phyloP scores from a whole-genome alignment of 257 asterid species.

The Echium plantagineum region DNA sequence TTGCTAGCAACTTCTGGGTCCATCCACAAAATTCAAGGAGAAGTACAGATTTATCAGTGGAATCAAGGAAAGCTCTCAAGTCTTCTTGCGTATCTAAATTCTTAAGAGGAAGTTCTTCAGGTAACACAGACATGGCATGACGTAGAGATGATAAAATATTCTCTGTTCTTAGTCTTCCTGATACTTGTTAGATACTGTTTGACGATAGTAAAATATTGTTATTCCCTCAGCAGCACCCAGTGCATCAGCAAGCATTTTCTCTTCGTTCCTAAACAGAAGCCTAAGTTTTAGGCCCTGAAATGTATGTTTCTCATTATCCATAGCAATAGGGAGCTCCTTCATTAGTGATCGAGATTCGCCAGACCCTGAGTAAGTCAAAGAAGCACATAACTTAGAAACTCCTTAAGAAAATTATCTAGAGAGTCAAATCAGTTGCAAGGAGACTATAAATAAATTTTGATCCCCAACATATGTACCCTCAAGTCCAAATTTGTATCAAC shows the following conservation, averaged over 20 bases:
- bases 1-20: conserved; percentile 52
- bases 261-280: conserved; percentile 57
- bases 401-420: neutral
- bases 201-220: conserved; percentile 48
- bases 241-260: conserved; percentile 66
- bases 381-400: conserved; percentile 1
- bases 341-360: conserved; percentile 80
- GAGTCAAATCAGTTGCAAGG: neutral
- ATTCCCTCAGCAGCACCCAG: conserved; percentile 63
- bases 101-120: conserved; percentile 53
- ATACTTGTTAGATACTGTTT: conserved; percentile 50
- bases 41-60: conserved; percentile 81
- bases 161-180: conserved; percentile 55
- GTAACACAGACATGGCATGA: conserved; percentile 41
- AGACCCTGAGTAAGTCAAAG: conserved; percentile 51
- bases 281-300: conserved; percentile 56
- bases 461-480: too few relatives aligned
- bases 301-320: conserved; percentile 35
- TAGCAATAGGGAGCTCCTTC: conserved; percentile 56
- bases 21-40: conserved; percentile 87
- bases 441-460: neutral
- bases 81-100: conserved; percentile 45
- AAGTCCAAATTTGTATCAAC: too few relatives aligned
- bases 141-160: conserved; percentile 61
- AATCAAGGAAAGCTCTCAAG: conserved; percentile 49